These are phyloP conservation scores for Lagenidium giganteum DNA, from an alignment of 352 stramenopile species.

Conservation along the genomic window DNA sequence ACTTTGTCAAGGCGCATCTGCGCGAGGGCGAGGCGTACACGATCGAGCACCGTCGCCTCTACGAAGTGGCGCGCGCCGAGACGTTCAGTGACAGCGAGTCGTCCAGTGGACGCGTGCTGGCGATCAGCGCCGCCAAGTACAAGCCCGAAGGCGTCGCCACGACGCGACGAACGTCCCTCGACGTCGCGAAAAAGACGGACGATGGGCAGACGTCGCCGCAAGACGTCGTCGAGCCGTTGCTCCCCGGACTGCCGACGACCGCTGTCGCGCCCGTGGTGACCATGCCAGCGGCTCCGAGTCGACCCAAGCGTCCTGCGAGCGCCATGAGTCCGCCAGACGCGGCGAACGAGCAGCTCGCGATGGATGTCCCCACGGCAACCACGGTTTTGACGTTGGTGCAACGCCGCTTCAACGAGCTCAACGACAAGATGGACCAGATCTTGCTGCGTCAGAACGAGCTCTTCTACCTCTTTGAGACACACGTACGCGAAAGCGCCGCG, in stretches of 20 bases:
- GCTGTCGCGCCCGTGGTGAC: not conserved
- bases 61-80: conserved; percentile 70
- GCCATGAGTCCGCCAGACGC: conserved; percentile 13
- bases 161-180: conserved; percentile 12
- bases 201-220: conserved; percentile 3
- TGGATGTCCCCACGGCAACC: conserved; percentile 20
- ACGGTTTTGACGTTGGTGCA: conserved; percentile 65
- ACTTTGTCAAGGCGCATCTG: conserved; percentile 76
- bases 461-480: conserved; percentile 47
- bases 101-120: not conserved
- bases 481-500: conserved; percentile 21
- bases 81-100: conserved; percentile 22
- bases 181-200: conserved; percentile 12
- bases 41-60: conserved; percentile 69
- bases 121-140: conserved; percentile 8
- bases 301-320: conserved; percentile 15
- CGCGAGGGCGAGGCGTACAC: conserved; percentile 74
- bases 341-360: conserved; percentile 12
- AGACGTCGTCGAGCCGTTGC: not conserved
- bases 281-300: conserved; percentile 1
- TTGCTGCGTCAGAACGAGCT: conserved; percentile 69
- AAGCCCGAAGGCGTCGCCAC: conserved; percentile 11
- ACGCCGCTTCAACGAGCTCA: conserved; percentile 67
- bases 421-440: conserved; percentile 70
- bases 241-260: not conserved